Evolutionary conservation across 1,284 basidiomycete genomes (phyloP).

Genomic region (Ustilago sp.): DNA sequence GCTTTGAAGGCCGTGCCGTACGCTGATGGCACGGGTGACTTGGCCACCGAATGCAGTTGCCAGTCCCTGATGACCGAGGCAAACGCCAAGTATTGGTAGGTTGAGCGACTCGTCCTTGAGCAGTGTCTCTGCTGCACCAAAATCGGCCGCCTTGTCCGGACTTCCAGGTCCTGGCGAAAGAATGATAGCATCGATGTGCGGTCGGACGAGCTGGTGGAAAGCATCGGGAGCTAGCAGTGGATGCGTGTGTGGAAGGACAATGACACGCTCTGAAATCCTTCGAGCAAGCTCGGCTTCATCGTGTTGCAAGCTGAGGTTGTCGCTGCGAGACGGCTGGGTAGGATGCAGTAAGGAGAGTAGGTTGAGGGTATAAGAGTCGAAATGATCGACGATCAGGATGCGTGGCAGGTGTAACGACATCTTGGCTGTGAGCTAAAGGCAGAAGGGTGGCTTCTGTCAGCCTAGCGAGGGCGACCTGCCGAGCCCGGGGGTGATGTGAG

Average conservation of each 20-base stretch:
- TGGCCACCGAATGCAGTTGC: conserved; percentile 80
- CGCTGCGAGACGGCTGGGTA: not conserved
- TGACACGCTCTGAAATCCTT: conserved; percentile 40
- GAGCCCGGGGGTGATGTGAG: not conserved
- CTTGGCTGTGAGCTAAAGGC: not conserved
- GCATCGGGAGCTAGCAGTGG: conserved; percentile 41
- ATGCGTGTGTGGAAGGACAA: conserved; percentile 65
- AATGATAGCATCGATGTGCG: conserved; percentile 65
- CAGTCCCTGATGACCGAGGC: conserved; percentile 91
- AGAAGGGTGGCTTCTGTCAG: not conserved
- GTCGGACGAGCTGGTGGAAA: conserved; percentile 53
- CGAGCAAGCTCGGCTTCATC: conserved; percentile 16
- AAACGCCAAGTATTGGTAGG: conserved; percentile 85
- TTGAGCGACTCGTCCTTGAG: conserved; percentile 57
- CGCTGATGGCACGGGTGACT: conserved; percentile 41
- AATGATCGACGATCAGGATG: conserved; percentile 66
- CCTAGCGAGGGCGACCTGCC: not conserved
- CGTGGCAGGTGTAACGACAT: conserved; percentile 54
- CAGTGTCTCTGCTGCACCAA: conserved; percentile 58
- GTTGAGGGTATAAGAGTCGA: conserved; percentile 69
- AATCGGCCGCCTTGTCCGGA: conserved; percentile 56
- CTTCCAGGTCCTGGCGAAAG: conserved; percentile 66
- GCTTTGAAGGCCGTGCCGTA: conserved; percentile 60
- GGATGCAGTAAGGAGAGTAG: conserved; percentile 58
- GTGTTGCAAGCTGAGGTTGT: not conserved